Evolutionary conservation across 306 rosid species (phyloP).

Genomic region (Sophora flavescens): DNA sequence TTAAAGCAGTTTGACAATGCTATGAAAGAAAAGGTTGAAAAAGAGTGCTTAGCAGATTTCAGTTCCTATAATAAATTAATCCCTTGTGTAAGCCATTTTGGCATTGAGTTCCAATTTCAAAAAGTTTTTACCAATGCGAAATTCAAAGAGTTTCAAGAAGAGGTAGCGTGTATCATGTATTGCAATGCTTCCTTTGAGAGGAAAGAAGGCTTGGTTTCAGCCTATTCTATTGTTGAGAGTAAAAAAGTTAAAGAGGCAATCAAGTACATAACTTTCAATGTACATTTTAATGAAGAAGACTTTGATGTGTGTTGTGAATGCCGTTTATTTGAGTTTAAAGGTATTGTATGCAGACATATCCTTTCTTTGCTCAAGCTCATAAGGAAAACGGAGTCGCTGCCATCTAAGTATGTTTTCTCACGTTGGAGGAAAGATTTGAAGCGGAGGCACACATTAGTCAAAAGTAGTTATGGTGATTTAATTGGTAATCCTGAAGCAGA

Average conservation of each 20-base stretch:
- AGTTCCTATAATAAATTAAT: neutral
- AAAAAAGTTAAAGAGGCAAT: conserved; percentile 18
- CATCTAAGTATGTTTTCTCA: conserved; percentile 37
- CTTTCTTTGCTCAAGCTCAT: conserved; percentile 41
- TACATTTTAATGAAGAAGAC: conserved; percentile 30
- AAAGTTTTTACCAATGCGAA: conserved; percentile 16
- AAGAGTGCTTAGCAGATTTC: conserved; percentile 31
- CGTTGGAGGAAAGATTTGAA: conserved; percentile 43
- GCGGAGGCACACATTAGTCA: conserved; percentile 32
- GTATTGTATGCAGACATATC: conserved; percentile 37
- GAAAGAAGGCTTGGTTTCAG: conserved; percentile 37
- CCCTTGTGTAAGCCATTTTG: conserved; percentile 29
- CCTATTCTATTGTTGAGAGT: conserved; percentile 34
- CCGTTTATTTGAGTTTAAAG: conserved; percentile 41
- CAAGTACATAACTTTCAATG: conserved; percentile 29
- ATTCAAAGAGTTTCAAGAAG: conserved; percentile 33
- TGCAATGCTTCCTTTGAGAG: conserved; percentile 40
- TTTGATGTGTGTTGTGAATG: conserved; percentile 37
- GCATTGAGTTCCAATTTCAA: conserved; percentile 30
- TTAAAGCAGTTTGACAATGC: conserved; percentile 5
- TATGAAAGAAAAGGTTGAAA: conserved; percentile 18
- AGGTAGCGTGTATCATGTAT: conserved; percentile 23
- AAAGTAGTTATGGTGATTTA: conserved; percentile 30
- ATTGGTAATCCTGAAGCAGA: conserved; percentile 29
- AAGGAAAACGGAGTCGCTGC: conserved; percentile 39